A percentile compares a stretch with the other conserved stretches of the same genome.
phyloP scores from a whole-genome alignment of 306 rosid genomes.

The Benincasa hispida region DNA sequence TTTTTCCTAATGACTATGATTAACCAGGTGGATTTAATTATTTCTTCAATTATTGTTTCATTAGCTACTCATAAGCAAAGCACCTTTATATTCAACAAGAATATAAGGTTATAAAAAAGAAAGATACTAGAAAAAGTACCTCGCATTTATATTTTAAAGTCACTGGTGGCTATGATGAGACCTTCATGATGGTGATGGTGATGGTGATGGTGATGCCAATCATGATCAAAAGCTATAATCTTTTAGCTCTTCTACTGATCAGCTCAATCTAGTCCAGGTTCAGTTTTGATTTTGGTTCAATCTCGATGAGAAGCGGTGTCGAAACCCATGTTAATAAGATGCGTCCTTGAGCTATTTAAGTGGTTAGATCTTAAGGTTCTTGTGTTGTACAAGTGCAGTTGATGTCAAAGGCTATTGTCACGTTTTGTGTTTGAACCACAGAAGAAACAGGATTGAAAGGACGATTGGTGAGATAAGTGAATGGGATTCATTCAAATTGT shows the following conservation, averaged over 20 bases:
- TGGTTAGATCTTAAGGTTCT: conserved; percentile 4
- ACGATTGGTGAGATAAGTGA: not conserved
- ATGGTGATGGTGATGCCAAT: conserved; percentile 12
- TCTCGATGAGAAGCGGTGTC: not conserved
- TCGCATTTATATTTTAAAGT: conserved; percentile 8
- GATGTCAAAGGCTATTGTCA: not conserved
- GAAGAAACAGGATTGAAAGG: conserved; percentile 4
- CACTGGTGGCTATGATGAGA: conserved; percentile 14
- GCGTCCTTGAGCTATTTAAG: not conserved
- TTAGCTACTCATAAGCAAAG: conserved; percentile 7
- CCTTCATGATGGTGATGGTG: conserved; percentile 6
- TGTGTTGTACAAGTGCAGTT: not conserved
- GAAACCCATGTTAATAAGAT: not conserved
- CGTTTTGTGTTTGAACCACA: not conserved
- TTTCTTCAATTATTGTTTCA: conserved; percentile 13
- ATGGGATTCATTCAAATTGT: conserved; percentile 8
- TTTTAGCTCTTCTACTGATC: not conserved
- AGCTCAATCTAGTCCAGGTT: not conserved
- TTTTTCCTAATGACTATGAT: conserved; percentile 7
- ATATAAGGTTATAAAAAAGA: conserved; percentile 11
- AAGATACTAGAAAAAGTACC: conserved; percentile 7
- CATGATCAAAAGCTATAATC: conserved; percentile 3
- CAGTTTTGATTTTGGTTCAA: not conserved
- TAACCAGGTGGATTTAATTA: conserved; percentile 4
- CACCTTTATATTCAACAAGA: conserved; percentile 8